Conservation (phyloP, 805 yeast species). For the Teunomyces pallodes region DNA sequence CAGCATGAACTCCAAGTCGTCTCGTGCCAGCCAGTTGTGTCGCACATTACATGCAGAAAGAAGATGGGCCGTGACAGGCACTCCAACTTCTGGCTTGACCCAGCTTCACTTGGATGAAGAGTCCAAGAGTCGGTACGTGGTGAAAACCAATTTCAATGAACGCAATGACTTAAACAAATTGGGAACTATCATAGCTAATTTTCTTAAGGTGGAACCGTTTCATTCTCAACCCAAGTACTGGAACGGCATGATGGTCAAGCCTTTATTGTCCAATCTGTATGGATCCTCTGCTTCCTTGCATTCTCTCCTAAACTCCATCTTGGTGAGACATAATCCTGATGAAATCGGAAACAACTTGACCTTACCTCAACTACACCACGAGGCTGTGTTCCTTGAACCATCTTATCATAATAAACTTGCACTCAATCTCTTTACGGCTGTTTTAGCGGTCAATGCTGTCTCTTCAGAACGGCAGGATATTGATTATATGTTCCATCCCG, state of each 20-base stretch:
- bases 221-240: constrained; percentile 45
- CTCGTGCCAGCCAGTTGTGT: constrained; percentile 51
- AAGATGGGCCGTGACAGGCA: constrained; percentile 74
- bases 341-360: constrained; percentile 56
- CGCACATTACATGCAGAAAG: constrained; percentile 53
- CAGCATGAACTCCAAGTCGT: constrained; percentile 51
- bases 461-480: constrained; percentile 65
- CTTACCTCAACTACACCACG: constrained; percentile 59
- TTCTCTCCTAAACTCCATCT: constrained; percentile 43
- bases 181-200: constrained; percentile 52
- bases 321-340: constrained; percentile 55
- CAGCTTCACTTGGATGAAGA: constrained; percentile 48
- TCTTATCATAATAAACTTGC: constrained; percentile 61
- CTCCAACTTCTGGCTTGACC: constrained; percentile 72
- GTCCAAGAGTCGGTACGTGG: constrained; percentile 34
- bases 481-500: constrained; percentile 70
- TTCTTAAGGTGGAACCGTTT: constrained; percentile 61
- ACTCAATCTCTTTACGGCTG: constrained; percentile 62
- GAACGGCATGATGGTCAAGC: constrained; percentile 45
- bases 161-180: constrained; percentile 52
- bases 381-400: constrained; percentile 57
- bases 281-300: constrained; percentile 42
- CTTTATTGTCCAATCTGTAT: constrained; percentile 39
- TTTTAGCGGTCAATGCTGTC: constrained; percentile 69
- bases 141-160: constrained; percentile 50